Conservation (phyloP, 805 yeast species). For the Isabelozyma heimii region DNA sequence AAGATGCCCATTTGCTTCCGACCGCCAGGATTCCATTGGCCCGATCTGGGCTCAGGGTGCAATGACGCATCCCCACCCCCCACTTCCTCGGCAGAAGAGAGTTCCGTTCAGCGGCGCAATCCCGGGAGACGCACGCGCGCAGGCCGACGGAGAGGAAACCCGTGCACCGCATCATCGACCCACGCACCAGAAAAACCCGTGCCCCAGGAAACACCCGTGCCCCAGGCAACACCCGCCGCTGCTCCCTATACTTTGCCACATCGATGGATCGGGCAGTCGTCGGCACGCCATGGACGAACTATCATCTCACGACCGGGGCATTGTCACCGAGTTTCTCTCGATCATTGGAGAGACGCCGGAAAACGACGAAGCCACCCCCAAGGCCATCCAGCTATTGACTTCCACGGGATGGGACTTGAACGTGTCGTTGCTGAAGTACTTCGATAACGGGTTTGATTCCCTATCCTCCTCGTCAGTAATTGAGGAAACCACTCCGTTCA, state of each 20-base stretch:
- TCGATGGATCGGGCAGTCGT: background rate
- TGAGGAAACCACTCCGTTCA: slow-evolving; percentile 21
- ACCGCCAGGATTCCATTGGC: background rate
- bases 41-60: background rate
- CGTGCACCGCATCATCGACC: background rate
- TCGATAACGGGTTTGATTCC: slow-evolving; percentile 46
- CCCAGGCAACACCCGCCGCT: too few relatives aligned
- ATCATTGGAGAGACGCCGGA: background rate
- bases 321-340: background rate
- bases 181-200: background rate
- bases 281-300: background rate
- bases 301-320: background rate
- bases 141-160: background rate
- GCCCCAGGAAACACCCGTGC: background rate
- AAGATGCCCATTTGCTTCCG: background rate
- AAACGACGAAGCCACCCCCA: slow-evolving; percentile 5
- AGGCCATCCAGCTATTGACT: slow-evolving; percentile 45
- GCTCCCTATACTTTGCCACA: background rate
- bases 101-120: background rate
- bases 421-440: slow-evolving; percentile 56
- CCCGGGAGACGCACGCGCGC: background rate
- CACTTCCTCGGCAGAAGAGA: background rate
- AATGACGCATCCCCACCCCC: background rate
- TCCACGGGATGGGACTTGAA: slow-evolving; percentile 62
- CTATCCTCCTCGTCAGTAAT: slow-evolving; percentile 16